Evolutionary conservation across 1,284 basidiomycete species (phyloP).

Genomic region (Uromyces viciae-fabae): DNA sequence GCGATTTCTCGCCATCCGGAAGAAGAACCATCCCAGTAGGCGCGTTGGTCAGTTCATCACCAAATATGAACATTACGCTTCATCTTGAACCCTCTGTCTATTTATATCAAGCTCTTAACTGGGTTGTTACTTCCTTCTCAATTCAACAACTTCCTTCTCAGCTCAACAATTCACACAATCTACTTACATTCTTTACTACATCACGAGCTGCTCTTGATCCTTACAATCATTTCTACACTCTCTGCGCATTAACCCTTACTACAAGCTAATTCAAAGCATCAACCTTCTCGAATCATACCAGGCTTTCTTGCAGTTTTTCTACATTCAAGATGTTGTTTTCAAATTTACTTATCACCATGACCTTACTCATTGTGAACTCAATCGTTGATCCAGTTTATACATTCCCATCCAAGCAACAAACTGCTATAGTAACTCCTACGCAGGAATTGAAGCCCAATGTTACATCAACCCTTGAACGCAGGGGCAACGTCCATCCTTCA

Average conservation of each 20-base stretch:
- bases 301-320: not conserved
- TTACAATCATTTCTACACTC: not conserved
- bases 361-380: not conserved
- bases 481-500: not conserved
- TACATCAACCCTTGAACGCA: not conserved
- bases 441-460: not conserved
- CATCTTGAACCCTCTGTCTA: not conserved
- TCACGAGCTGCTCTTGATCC: not conserved
- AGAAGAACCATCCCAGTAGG: no score
- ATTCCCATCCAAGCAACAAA: slow-evolving; percentile 4
- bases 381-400: not conserved
- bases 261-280: not conserved
- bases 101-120: not conserved
- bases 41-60: no score
- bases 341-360: not conserved
- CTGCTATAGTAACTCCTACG: not conserved
- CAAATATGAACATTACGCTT: no score
- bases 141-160: not conserved
- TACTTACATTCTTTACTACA: slow-evolving; percentile 3
- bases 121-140: not conserved
- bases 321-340: not conserved
- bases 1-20: no score
- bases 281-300: no score
- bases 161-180: not conserved
- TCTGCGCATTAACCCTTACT: not conserved